Percentiles rank a stretch among this genome's conserved stretches.
Evolutionary conservation across 768 basidiomycete genomes (phyloP).

Genomic region (Lentinula detonsa): DNA sequence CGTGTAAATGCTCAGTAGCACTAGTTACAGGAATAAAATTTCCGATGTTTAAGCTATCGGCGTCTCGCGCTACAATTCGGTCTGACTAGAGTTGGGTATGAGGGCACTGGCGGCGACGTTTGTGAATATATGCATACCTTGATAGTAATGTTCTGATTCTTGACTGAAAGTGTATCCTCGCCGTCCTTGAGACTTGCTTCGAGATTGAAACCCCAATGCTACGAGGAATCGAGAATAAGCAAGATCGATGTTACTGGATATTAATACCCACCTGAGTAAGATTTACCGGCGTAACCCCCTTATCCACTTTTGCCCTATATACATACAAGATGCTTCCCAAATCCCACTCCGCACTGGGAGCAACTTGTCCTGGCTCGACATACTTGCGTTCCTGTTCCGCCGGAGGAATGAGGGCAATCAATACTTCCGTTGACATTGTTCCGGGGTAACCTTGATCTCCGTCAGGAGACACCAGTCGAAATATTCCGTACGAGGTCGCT

Average conservation of each 20-base stretch:
- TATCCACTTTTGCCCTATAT: conserved; percentile 66
- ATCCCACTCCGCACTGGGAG: conserved; percentile 30
- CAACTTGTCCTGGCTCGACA: conserved; percentile 20
- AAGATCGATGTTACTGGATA: neutral
- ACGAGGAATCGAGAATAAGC: conserved; percentile 1
- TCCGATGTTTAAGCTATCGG: conserved; percentile 46
- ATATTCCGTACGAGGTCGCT: conserved; percentile 38
- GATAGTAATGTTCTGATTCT: conserved; percentile 40
- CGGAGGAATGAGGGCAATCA: conserved; percentile 42
- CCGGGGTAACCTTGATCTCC: conserved; percentile 74
- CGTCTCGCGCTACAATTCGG: conserved; percentile 46
- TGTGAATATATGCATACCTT: conserved; percentile 20
- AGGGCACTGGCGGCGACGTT: neutral
- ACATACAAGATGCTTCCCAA: conserved; percentile 64
- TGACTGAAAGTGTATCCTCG: conserved; percentile 39
- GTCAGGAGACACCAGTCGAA: conserved; percentile 50
- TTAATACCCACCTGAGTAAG: conserved; percentile 55
- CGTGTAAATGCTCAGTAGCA: conserved; percentile 44
- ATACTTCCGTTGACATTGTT: conserved; percentile 49
- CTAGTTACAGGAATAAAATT: conserved; percentile 39
- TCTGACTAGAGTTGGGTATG: conserved; percentile 34
- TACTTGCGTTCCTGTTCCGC: conserved; percentile 20
- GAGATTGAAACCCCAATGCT: conserved; percentile 85
- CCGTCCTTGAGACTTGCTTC: conserved; percentile 55
- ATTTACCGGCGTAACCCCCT: conserved; percentile 64